Evolutionary conservation across 139 green algal genomes (phyloP), one percentile per base, ranked within the genome.

Genomic region (Micractinium conductrix): DNA sequence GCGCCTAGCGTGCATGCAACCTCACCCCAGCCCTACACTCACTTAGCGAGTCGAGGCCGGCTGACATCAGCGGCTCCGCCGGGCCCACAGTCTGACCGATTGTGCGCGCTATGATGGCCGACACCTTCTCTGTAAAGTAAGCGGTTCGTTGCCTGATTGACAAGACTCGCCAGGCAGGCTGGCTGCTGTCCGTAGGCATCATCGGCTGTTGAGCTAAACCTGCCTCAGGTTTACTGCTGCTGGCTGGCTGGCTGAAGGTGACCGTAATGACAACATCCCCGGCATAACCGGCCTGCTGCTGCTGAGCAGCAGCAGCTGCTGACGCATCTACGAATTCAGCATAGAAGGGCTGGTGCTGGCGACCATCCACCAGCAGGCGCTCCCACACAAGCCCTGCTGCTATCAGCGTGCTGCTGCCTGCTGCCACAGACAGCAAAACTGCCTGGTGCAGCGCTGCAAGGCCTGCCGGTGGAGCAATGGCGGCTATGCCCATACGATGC

Each of bases 1-100:
- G n/a, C n/a, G n/a, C n/a, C n/a, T n/a, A n/a, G n/a, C n/a, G n/a
- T n/a, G n/a, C n/a, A n/a, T n/a, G n/a, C n/a, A n/a, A n/a, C n/a
- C n/a, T 28, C 45, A 4, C 67, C 37, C 96, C 93, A 53, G n/a
- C n/a, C n/a, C n/a, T n/a, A n/a, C n/a, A 91, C 14, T 90, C 89
- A 19, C 91, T 91, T 50, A 98, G 87, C 9, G 90, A 95, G 85
- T 98, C 94, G 74, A 97, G 84, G 17, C 95, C 95, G 6, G 92
- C 89, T 24, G 89, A 88, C 93, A 97, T 96, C 14, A 98, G 85
- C 9, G 95, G 92, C 44, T 80, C 67, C 17, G 5, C 38, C 10
- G 55, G 19, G 14, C 42, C 73, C n/a, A 96, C 86, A 0, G n/a
- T 9, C 16, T 33, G 30, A 28, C 90, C 92, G 9, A 95, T 33